Percentiles rank a stretch among this genome's conserved stretches.
These are phyloP conservation scores for Helenozyma rhizophorensis DNA, from an alignment of 805 yeast species.

Conservation along the genomic window DNA sequence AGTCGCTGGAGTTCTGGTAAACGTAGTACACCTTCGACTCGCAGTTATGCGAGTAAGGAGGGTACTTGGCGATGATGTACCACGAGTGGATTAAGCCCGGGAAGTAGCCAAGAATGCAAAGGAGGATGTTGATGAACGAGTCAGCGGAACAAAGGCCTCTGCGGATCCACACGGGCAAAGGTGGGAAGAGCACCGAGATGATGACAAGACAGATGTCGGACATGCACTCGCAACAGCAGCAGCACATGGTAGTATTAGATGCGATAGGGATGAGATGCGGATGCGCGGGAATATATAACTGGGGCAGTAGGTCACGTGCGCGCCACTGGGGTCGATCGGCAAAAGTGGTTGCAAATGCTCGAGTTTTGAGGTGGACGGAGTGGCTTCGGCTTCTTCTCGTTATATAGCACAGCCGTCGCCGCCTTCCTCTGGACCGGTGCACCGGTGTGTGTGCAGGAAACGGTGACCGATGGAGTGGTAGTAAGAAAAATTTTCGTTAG, in stretches of 20 bases:
- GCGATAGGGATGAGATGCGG: no score
- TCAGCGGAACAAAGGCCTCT: slow-evolving; percentile 59
- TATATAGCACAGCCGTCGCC: no score
- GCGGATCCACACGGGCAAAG: slow-evolving; percentile 66
- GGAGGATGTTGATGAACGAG: slow-evolving; percentile 37
- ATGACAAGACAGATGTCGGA: slow-evolving; percentile 57
- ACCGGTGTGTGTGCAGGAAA: no score
- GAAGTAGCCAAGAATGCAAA: slow-evolving; percentile 45
- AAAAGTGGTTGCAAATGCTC: no score
- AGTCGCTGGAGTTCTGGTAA: slow-evolving; percentile 25
- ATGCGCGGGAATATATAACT: no score
- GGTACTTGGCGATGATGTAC: slow-evolving; percentile 46
- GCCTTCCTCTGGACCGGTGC: no score
- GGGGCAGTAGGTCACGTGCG: no score
- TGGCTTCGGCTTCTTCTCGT: no score
- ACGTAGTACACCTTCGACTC: slow-evolving; percentile 32
- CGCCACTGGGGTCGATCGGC: no score
- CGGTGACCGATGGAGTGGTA: no score
- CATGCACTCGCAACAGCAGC: slow-evolving; percentile 24
- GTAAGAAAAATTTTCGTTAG: no score
- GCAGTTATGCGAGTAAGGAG: slow-evolving; percentile 27
- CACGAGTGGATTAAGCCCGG: slow-evolving; percentile 50
- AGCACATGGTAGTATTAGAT: slow-evolving; percentile 9
- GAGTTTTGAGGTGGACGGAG: no score
- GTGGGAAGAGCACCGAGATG: slow-evolving; percentile 65